These are phyloP conservation scores for Zygotorulaspora danielsina DNA, from an alignment of 805 yeast genomes.

Conservation along the genomic window DNA sequence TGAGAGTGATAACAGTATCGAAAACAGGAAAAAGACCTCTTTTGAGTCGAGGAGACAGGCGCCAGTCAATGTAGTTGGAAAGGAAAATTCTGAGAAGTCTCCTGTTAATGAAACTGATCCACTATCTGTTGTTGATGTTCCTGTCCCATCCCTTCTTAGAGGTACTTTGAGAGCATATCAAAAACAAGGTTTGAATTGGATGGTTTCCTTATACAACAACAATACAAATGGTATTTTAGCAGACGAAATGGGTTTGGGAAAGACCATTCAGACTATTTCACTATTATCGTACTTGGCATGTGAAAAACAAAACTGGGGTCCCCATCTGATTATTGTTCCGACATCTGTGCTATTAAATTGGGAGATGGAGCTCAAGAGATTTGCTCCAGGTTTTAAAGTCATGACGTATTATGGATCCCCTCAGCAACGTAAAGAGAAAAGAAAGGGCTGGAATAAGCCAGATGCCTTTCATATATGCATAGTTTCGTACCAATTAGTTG, in stretches of 20 bases:
- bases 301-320: conserved; percentile 95
- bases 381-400: conserved; percentile 97
- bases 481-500: conserved; percentile 95
- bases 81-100: conserved; percentile 34
- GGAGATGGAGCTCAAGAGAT: conserved; percentile 99
- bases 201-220: conserved; percentile 87
- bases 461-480: conserved; percentile 96
- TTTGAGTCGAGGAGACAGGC: too few species aligned
- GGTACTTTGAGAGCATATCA: conserved; percentile 89
- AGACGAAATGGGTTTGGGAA: conserved; percentile 98
- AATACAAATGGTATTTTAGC: conserved; percentile 95
- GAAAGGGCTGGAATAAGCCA: conserved; percentile 96
- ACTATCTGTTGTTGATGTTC: conserved; percentile 61
- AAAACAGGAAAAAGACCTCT: conserved; percentile 3
- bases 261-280: conserved; percentile 93
- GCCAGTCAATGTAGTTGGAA: conserved; percentile 1
- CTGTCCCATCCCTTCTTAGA: conserved; percentile 67
- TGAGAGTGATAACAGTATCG: conserved; percentile 4
- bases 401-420: conserved; percentile 96
- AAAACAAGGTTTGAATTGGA: conserved; percentile 95
- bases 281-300: conserved; percentile 84
- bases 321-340: conserved; percentile 94
- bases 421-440: conserved; percentile 89
- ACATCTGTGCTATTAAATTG: conserved; percentile 96
- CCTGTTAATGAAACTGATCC: conserved; percentile 16